Conservation (phyloP, 257 asterid genomes). For the Echites panduratus region DNA sequence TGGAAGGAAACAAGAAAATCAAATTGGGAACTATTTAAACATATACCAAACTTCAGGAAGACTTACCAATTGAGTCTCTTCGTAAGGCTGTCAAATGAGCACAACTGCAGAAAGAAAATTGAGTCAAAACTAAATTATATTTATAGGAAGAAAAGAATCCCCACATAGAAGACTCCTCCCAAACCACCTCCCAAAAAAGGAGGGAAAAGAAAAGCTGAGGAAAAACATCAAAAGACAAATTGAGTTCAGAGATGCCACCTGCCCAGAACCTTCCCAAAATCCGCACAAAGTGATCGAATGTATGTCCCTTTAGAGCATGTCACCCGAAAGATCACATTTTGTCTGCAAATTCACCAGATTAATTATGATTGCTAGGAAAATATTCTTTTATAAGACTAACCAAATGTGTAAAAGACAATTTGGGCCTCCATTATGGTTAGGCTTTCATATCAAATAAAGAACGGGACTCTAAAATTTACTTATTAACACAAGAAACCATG, state of each 20-base stretch:
- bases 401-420: not conserved
- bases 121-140: not conserved
- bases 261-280: constrained; percentile 84
- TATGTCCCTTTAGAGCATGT: constrained; percentile 97
- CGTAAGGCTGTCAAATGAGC: constrained; percentile 92
- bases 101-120: constrained; percentile 49
- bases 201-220: no score
- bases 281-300: constrained; percentile 91
- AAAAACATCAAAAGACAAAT: not conserved
- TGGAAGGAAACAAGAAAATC: not conserved
- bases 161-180: not conserved
- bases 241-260: constrained; percentile 38
- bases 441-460: not conserved
- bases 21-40: not conserved
- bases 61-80: constrained; percentile 85
- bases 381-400: not conserved
- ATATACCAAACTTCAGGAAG: not conserved
- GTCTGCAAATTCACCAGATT: constrained; percentile 38
- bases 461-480: not conserved
- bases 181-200: not conserved
- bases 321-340: constrained; percentile 84
- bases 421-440: not conserved
- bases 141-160: not conserved
- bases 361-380: not conserved
- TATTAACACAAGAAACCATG: not conserved